Base-by-base conservation (phyloP, 2,329 filamentous ascomycete genomes). In the Beauveria bassiana region DNA sequence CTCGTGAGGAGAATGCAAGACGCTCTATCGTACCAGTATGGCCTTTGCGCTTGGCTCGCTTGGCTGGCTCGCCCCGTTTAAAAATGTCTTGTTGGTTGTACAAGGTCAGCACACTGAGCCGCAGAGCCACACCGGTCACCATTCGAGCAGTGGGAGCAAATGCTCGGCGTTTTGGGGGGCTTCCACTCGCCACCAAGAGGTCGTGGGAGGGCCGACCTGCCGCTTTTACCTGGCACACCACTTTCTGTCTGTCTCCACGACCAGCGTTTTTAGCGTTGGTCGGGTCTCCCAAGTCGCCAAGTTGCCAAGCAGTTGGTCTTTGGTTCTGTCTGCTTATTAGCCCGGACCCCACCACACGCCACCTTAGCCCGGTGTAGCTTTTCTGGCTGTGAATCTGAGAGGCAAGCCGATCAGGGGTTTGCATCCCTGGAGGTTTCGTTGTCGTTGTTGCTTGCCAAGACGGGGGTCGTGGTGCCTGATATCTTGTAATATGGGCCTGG, bases 331-430 rank as follows among this genome's bases (percentile, higher is more conserved):
- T 22, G 16, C 18, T 46, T 28, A 50, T 56, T 28, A 51, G 24
- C 28, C 38, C 7, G n/a, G 53, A 56, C 53, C 31, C 31, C 54
- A 57, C 58, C 28, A 20, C 26, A 24, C 58, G 49, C 58, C 47
- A 59, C 24, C 18, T 43, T 45, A 20, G 34, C 43, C 20, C 5
- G 45, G 55, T 22, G 16, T 52, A 47, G n/a, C 46, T 46, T 59
- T 28, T 46, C 31, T 53, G 57, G 49, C 47, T 16, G 14, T 31
- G 20, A 60, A 53, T 53, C 42, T 42, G 58, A 40, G 24, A 34
- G 22, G 26, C 20, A 45, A 22, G 57, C 46, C 57, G 57, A 60
- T 60, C 58, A 60, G 58, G 58, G 58, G 58, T 53, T 53, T 46
- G 34, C 26, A 26, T 60, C 38, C 57, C 49, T 60, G 34, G 57